Evolutionary conservation across 768 basidiomycete species (phyloP), one percentile per base, ranked within the genome.

Genomic region (Calvatia gigantea): DNA sequence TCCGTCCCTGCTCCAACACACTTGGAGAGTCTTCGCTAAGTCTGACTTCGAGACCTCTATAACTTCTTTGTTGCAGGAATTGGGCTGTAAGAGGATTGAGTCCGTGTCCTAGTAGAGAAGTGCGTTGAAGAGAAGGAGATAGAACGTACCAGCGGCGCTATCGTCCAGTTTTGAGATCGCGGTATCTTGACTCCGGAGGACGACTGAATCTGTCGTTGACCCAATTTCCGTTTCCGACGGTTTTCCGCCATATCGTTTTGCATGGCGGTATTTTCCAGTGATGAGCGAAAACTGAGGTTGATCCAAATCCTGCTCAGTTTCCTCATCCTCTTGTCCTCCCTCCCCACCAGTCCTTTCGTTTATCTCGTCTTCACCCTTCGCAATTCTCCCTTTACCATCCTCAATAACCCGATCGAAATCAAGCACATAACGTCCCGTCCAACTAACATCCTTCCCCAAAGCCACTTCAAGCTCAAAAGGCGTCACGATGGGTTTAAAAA

Each of bases 391-490:
- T n/a, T 21, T 15, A 39, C 53, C 47, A 28, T 61, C 59, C 39
- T 31, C 66, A 1, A 92, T 66, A 2, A 91, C 67, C 52, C 75
- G 75, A 6, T 76, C 81, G 58, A 96, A 89, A 63, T 95, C 86
- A 9, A 97, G 75, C 5, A 92, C 78, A 67, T 96, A 95, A 60
- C 74, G 73, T 5, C 85, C 89, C 2, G 81, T 87, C 92, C 86
- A 96, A 42, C 68, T 81, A 56, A 79, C 82, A 48, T 86, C 82
- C 1, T 77, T 75, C 54, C 83, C 81, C 9, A 98, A 75, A 0
- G 94, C 92, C 2, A 95, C 70, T 60, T 87, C 83, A 15, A 97
- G 76, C 66, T 99, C 97, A 67, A 84, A 96, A 0, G 97, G 97
- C 0, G 96, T 98, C 27, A 99, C 78, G 43, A 99, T 97, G 0